Percentiles rank a stretch among this genome's conserved stretches.
These are phyloP conservation scores for Lobulomyces angularis DNA, from an alignment of 192 early-diverging fungal species.

Conservation along the genomic window DNA sequence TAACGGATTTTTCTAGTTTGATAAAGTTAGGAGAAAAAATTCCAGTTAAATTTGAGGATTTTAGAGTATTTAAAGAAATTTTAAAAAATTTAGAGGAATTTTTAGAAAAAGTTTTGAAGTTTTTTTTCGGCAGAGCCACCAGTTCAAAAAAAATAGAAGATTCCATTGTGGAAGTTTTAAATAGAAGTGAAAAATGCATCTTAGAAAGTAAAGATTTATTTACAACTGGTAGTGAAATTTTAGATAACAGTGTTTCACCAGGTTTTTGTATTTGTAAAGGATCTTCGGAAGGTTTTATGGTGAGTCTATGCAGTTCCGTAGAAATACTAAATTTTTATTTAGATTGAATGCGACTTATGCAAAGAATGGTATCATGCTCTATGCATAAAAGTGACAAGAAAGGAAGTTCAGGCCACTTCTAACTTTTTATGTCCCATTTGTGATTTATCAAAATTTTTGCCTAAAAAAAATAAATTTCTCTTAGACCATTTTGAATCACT, in stretches of 20 bases:
- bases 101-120: not conserved
- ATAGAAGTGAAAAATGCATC: no score
- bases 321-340: not conserved
- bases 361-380: conserved; percentile 19
- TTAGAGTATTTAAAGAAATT: conserved; percentile 4
- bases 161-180: no score
- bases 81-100: conserved; percentile 16
- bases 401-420: conserved; percentile 7
- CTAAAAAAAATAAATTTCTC: no score
- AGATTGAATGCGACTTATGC: conserved; percentile 23
- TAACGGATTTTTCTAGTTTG: no score
- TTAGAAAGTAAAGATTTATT: no score
- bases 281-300: conserved; percentile 14
- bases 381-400: conserved; percentile 19
- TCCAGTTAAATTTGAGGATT: conserved; percentile 14
- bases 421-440: conserved; percentile 21
- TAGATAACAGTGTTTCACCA: no score
- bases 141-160: no score
- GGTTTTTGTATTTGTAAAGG: conserved; percentile 19
- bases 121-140: conserved; percentile 7
- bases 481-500: no score
- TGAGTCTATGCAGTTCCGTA: conserved; percentile 5
- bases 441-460: conserved; percentile 1
- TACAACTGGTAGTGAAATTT: no score
- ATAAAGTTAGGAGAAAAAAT: conserved; percentile 4